These are phyloP conservation scores for Aspergillus brasiliensis DNA, from an alignment of 2,329 filamentous ascomycete species.

Conservation along the genomic window DNA sequence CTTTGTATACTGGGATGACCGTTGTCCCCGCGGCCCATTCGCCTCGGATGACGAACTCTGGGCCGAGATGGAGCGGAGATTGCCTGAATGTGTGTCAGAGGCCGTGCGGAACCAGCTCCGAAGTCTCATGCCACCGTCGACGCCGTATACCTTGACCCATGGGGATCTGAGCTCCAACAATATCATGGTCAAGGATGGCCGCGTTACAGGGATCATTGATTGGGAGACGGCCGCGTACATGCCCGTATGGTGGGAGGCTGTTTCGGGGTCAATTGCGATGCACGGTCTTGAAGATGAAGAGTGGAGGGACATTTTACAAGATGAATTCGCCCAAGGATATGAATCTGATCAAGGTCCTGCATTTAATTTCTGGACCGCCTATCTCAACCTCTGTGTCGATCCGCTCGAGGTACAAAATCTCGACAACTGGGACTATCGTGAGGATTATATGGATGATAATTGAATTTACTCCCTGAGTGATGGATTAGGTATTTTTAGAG, in stretches of 20 bases:
- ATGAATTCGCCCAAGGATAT: conserved; percentile 18
- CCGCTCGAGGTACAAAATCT: background rate
- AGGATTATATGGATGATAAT: too few relatives aligned
- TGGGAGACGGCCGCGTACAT: conserved; percentile 44
- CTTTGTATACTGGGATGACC: background rate
- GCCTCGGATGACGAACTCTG: conserved; percentile 18
- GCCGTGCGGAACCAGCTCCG: conserved; percentile 9
- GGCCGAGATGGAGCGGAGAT: conserved; percentile 12
- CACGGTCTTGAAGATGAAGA: conserved; percentile 22
- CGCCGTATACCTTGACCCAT: conserved; percentile 43
- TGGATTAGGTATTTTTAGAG: too few relatives aligned
- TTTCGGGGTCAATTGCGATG: conserved; percentile 11
- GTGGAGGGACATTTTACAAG: too few relatives aligned
- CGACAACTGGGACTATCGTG: too few relatives aligned
- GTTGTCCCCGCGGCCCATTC: background rate
- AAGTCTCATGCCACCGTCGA: conserved; percentile 19
- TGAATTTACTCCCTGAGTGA: too few relatives aligned
- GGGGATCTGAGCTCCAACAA: conserved; percentile 42
- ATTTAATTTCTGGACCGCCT: conserved; percentile 21
- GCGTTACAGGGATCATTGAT: conserved; percentile 43
- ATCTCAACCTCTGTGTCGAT: conserved; percentile 18
- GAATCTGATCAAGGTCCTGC: conserved; percentile 21
- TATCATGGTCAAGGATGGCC: conserved; percentile 43
- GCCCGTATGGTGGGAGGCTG: conserved; percentile 42
- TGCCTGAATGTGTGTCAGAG: conserved; percentile 9